These are phyloP conservation scores for Physcomitrellopsis africana DNA, from an alignment of 225 moss, liverwort and hornwort species.

Conservation along the genomic window DNA sequence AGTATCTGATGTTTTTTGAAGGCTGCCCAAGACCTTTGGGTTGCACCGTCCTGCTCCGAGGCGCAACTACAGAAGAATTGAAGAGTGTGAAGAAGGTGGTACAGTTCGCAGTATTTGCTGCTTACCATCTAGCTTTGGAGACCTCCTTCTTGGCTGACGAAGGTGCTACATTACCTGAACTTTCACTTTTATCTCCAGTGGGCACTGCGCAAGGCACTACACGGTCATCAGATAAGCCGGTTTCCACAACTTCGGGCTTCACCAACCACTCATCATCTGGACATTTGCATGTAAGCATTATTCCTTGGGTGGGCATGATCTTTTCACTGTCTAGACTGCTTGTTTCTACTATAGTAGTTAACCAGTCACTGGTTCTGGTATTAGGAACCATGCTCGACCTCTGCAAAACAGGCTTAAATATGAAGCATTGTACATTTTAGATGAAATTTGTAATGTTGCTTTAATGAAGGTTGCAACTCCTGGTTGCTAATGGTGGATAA, in stretches of 20 bases:
- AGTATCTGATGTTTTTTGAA: constrained; percentile 95
- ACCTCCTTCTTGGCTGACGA: constrained; percentile 97
- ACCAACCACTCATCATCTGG: constrained; percentile 38
- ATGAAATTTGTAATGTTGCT: background rate
- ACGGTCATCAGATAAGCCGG: constrained; percentile 46
- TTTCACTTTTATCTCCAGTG: constrained; percentile 52
- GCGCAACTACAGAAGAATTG: constrained; percentile 74
- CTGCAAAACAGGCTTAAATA: background rate
- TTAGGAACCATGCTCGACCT: background rate
- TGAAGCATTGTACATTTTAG: background rate
- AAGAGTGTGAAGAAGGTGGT: constrained; percentile 90
- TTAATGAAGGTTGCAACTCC: background rate
- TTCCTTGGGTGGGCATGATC: constrained; percentile 3
- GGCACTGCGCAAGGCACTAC: constrained; percentile 44
- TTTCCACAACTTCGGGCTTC: constrained; percentile 45
- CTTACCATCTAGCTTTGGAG: constrained; percentile 92
- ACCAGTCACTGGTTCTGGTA: too few species aligned
- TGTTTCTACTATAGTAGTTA: background rate
- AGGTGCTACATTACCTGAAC: constrained; percentile 81
- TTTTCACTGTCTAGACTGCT: constrained; percentile 5
- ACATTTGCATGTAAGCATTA: constrained; percentile 33
- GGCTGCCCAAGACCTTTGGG: constrained; percentile 87
- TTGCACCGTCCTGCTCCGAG: constrained; percentile 92
- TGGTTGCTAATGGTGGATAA: background rate
- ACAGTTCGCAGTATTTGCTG: constrained; percentile 86